Percentiles rank a stretch among this genome's conserved stretches.
Evolutionary conservation across 768 basidiomycete genomes (phyloP).

Genomic region (Baorangia bicolor): DNA sequence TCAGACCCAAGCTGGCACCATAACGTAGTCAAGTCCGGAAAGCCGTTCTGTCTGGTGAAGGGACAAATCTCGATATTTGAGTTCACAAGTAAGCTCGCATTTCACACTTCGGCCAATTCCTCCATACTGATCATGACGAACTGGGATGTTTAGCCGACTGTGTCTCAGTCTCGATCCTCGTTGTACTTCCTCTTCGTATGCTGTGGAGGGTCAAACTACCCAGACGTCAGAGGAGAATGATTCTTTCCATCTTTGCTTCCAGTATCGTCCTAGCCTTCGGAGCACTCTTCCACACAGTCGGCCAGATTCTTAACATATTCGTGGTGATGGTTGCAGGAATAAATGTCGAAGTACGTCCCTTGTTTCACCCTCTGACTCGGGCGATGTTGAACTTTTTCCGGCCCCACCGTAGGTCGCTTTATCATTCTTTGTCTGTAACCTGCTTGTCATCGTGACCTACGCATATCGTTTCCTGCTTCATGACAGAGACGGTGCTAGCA

Average conservation of each 20-base stretch:
- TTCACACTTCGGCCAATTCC: neutral
- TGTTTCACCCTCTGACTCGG: neutral
- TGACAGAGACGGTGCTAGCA: neutral
- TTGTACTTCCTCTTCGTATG: constrained; percentile 19
- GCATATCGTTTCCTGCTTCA: constrained; percentile 12
- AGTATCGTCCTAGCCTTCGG: constrained; percentile 15
- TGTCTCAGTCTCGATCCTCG: constrained; percentile 13
- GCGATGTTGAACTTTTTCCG: neutral
- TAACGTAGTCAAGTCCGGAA: neutral
- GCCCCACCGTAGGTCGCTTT: constrained; percentile 4
- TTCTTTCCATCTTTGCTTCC: constrained; percentile 22
- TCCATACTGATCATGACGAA: neutral
- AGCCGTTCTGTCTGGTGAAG: constrained; percentile 10
- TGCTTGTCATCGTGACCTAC: constrained; percentile 24
- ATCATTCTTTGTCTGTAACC: constrained; percentile 21
- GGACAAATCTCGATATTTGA: constrained; percentile 8
- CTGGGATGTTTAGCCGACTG: constrained; percentile 14
- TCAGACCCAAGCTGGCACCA: constrained; percentile 11
- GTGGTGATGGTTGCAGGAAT: constrained; percentile 8
- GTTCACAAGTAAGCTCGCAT: constrained; percentile 12
- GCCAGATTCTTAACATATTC: constrained; percentile 9
- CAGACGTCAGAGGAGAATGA: constrained; percentile 22
- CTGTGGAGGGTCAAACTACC: constrained; percentile 24
- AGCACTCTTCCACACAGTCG: constrained; percentile 14
- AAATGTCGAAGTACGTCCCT: constrained; percentile 18